Evolutionary conservation across 768 basidiomycete genomes (phyloP).

Genomic region (Mycena venus): DNA sequence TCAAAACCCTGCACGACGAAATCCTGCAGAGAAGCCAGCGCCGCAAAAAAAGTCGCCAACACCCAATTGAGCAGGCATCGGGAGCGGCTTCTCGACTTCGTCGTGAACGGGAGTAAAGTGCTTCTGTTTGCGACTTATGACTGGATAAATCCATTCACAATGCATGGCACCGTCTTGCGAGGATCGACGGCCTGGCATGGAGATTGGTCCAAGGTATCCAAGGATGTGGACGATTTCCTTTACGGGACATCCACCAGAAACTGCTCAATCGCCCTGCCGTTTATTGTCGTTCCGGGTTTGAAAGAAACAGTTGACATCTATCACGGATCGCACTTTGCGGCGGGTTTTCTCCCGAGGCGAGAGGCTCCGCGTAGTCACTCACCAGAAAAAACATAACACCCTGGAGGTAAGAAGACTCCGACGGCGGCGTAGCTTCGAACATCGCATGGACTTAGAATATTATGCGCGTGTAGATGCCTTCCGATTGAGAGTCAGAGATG

Average conservation of each 20-base stretch:
- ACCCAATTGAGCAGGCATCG: neutral
- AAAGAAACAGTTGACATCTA: neutral
- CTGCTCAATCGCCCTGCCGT: neutral
- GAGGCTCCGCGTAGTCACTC: neutral
- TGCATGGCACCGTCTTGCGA: neutral
- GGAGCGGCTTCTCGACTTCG: neutral
- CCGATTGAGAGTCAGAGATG: neutral
- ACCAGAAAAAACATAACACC: neutral
- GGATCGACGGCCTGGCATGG: neutral
- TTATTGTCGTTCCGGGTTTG: neutral
- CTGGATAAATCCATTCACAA: neutral
- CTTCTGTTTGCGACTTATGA: neutral
- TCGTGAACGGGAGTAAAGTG: neutral
- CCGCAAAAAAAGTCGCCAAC: conserved; percentile 7
- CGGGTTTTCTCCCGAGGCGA: neutral
- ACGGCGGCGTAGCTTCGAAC: neutral
- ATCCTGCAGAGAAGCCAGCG: neutral
- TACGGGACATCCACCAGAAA: neutral
- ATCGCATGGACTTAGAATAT: neutral
- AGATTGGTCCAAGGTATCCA: neutral
- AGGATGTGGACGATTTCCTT: neutral
- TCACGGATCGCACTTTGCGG: neutral
- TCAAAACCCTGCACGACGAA: neutral
- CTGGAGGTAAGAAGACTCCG: neutral
- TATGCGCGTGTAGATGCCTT: neutral